These are phyloP conservation scores for Plasmodium inui DNA, from an alignment of 169 alveolate species.

Conservation along the genomic window DNA sequence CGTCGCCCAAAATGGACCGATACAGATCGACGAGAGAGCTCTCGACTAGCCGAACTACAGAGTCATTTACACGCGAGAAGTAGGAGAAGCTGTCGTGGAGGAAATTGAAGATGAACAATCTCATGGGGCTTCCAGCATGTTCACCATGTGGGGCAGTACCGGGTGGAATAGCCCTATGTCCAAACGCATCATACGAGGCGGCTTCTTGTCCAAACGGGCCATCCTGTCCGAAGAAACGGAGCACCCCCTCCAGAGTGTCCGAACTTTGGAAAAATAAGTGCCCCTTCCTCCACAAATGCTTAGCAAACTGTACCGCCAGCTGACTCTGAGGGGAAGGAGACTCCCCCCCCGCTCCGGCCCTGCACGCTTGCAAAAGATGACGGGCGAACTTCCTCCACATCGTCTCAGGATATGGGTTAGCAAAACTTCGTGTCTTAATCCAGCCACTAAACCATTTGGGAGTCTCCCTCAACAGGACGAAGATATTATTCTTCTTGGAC, in stretches of 20 bases:
- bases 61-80: conserved; percentile 15
- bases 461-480: conserved; percentile 40
- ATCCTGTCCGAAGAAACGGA: background rate
- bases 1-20: background rate
- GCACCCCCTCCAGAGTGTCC: background rate
- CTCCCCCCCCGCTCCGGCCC: background rate
- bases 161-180: background rate
- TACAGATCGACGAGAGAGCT: background rate
- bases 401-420: conserved; percentile 9
- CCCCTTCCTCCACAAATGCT: background rate
- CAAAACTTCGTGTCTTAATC: conserved; percentile 32
- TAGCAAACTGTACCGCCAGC: background rate
- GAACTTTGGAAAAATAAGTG: background rate
- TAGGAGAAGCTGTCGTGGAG: conserved; percentile 22
- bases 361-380: background rate
- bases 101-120: background rate
- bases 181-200: background rate
- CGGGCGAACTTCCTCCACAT: conserved; percentile 21
- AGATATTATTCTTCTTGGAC: conserved; percentile 21
- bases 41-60: background rate
- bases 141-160: background rate
- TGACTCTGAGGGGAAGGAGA: background rate
- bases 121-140: background rate
- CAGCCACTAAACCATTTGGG: conserved; percentile 63
- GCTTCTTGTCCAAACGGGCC: too few species aligned